Base-by-base conservation (phyloP, 2,329 filamentous ascomycete species). In the Colletotrichum musae region DNA sequence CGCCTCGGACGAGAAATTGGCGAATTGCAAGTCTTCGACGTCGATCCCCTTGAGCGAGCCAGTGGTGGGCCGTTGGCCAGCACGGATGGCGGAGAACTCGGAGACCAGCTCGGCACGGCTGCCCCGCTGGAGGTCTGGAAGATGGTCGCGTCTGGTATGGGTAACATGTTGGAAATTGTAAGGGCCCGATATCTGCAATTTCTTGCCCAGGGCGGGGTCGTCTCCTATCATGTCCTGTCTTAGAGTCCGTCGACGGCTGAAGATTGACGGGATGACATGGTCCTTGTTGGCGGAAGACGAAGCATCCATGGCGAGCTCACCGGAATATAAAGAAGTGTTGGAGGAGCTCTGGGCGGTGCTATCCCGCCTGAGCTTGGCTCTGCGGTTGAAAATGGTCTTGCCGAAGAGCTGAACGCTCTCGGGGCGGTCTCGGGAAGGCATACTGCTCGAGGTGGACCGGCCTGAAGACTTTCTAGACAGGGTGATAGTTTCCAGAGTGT, bases 101-200 rank as follows among this genome's bases (percentile, higher is more conserved):
- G 82, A 81, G 15, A 81, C 80, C 57, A 84, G 74, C 32, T 85
- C 80, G 56, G 78, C 77, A 16, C 80, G 81, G 72, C 80, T 84
- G 3, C 78, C 73, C 32, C 80, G 77, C 50, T 82, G 79, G 6
- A 84, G 70, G 64, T 80, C 80, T 4, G 83, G 78, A 3, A 85
- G 68, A 58, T 85, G 80, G 36, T 89, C 85, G 54, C 84, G 85
- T 13, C 84, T 80, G 13, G 86, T 88, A 75, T 91, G 89, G 4
- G 87, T 85, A 41, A 92, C 83, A 77, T 92, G 89, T 75, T 91
- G 89, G 70, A 92, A 92, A 80, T 91, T 91, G 78, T 89, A 91
- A 3, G 89, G 89, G 1, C 82, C 86, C 1, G 89, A 92, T 62
- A 92, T 92, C 62, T 86, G 84, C 58, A 85, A 75, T 71, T 82